phyloP scores from a whole-genome alignment of 495 filamentous ascomycete species.

The Penicillium paxilli region DNA sequence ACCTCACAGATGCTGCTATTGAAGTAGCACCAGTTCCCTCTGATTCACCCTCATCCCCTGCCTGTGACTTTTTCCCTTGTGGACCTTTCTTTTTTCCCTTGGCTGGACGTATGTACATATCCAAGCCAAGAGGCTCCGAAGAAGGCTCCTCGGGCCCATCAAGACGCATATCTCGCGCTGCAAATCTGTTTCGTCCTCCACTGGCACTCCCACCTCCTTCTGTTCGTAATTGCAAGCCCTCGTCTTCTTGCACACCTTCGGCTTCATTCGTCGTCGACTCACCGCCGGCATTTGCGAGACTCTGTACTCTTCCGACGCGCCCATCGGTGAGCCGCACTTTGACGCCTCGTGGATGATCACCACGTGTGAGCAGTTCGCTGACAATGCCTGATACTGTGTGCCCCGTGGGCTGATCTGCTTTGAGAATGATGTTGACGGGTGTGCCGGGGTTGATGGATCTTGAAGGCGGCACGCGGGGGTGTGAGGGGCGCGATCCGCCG shows the following conservation, averaged over 20 bases:
- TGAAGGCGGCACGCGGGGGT: slow-evolving; percentile 16
- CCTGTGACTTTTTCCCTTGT: neutral
- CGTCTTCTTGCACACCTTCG: neutral
- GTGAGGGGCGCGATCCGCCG: slow-evolving; percentile 4
- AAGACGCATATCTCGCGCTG: slow-evolving; percentile 6
- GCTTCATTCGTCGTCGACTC: neutral
- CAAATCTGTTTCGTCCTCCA: slow-evolving; percentile 9
- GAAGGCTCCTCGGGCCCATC: slow-evolving; percentile 9
- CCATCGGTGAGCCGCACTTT: slow-evolving; percentile 71
- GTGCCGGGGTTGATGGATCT: slow-evolving; percentile 43
- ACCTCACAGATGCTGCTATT: slow-evolving; percentile 1
- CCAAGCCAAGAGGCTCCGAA: slow-evolving; percentile 7
- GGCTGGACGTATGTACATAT: slow-evolving; percentile 9
- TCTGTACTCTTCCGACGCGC: slow-evolving; percentile 66
- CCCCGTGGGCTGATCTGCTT: slow-evolving; percentile 69
- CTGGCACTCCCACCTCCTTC: slow-evolving; percentile 2
- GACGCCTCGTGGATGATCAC: slow-evolving; percentile 73
- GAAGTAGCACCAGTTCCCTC: neutral
- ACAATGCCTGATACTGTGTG: slow-evolving; percentile 63
- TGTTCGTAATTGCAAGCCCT: neutral
- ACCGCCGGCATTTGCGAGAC: neutral
- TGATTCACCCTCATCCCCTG: neutral
- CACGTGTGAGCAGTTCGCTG: slow-evolving; percentile 61
- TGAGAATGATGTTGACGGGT: slow-evolving; percentile 66
- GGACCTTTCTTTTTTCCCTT: slow-evolving; percentile 11